phyloP scores from a whole-genome alignment of 2,329 filamentous ascomycete species.

The Pyrenophora tritici-repentis region DNA sequence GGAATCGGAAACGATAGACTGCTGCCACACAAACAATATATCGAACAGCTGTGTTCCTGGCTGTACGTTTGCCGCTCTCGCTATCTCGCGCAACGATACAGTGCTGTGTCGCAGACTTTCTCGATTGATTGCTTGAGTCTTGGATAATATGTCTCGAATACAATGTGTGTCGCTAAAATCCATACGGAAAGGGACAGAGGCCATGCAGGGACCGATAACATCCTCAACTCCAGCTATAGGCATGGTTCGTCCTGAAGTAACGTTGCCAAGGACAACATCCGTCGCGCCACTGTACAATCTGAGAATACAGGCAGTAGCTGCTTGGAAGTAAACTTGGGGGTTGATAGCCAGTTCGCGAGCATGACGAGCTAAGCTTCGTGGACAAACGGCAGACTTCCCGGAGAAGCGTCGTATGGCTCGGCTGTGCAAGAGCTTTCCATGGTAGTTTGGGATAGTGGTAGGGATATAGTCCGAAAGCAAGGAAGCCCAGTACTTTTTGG shows the following conservation, averaged over 20 bases:
- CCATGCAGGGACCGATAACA: slow-evolving; percentile 79
- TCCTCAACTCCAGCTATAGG: slow-evolving; percentile 71
- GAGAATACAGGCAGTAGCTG: slow-evolving; percentile 70
- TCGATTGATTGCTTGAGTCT: slow-evolving; percentile 69
- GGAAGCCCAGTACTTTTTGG: slow-evolving; percentile 69
- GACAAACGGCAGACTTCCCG: slow-evolving; percentile 28
- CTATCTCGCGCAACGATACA: slow-evolving; percentile 72
- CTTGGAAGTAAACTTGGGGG: slow-evolving; percentile 76
- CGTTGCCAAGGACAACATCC: slow-evolving; percentile 76
- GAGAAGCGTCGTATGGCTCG: slow-evolving; percentile 15
- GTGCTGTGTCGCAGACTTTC: slow-evolving; percentile 66
- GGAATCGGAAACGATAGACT: slow-evolving; percentile 60
- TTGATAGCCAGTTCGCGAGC: slow-evolving; percentile 54
- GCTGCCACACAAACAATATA: slow-evolving; percentile 81
- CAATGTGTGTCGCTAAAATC: slow-evolving; percentile 59
- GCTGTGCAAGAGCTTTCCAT: slow-evolving; percentile 39
- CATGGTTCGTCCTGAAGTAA: slow-evolving; percentile 81
- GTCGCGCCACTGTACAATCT: slow-evolving; percentile 64
- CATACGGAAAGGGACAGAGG: slow-evolving; percentile 73
- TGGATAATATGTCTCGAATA: slow-evolving; percentile 65
- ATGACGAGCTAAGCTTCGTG: slow-evolving; percentile 14
- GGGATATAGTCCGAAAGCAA: slow-evolving; percentile 64
- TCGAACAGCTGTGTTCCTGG: slow-evolving; percentile 71
- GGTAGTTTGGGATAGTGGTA: slow-evolving; percentile 63
- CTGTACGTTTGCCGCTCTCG: slow-evolving; percentile 61